A percentile compares a stretch with the other conserved stretches of the same genome.
Conservation (phyloP, 371 early-diverging fungal species). For the Capniomyces stellatus region DNA sequence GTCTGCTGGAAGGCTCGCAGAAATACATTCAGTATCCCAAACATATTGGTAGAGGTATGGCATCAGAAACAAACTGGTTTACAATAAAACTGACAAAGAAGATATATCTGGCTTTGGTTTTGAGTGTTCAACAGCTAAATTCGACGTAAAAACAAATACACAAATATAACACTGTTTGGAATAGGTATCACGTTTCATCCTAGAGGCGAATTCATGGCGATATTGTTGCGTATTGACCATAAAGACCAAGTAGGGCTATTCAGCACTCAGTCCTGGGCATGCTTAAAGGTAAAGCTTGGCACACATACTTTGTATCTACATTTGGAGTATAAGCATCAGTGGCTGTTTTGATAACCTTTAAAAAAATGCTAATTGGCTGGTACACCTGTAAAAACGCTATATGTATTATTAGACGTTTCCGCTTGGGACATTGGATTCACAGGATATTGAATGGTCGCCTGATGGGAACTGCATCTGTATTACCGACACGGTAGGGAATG, state of each 20-base stretch:
- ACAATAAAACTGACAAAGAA: too few species aligned
- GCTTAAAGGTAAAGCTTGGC: neutral
- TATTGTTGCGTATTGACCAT: conserved; percentile 35
- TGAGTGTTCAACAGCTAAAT: neutral
- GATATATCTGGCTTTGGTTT: neutral
- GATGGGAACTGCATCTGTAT: conserved; percentile 53
- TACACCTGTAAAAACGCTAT: neutral
- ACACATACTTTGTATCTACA: too few species aligned
- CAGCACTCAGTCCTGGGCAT: conserved; percentile 34
- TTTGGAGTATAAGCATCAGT: too few species aligned
- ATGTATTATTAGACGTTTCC: conserved; percentile 31
- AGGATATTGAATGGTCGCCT: conserved; percentile 63
- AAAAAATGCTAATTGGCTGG: too few species aligned
- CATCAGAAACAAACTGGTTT: too few species aligned
- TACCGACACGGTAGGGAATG: conserved; percentile 40
- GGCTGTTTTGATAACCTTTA: too few species aligned
- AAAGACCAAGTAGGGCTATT: conserved; percentile 56
- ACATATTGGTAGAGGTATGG: conserved; percentile 30
- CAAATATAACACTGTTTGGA: neutral
- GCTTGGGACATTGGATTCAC: conserved; percentile 44
- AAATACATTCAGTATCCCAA: conserved; percentile 43
- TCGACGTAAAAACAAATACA: neutral
- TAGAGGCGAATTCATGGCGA: conserved; percentile 43
- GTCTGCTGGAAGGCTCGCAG: conserved; percentile 28
- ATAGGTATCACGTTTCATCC: conserved; percentile 39